Evolutionary conservation across 192 early-diverging fungal species (phyloP).

Genomic region (Chytriomyces sp.): DNA sequence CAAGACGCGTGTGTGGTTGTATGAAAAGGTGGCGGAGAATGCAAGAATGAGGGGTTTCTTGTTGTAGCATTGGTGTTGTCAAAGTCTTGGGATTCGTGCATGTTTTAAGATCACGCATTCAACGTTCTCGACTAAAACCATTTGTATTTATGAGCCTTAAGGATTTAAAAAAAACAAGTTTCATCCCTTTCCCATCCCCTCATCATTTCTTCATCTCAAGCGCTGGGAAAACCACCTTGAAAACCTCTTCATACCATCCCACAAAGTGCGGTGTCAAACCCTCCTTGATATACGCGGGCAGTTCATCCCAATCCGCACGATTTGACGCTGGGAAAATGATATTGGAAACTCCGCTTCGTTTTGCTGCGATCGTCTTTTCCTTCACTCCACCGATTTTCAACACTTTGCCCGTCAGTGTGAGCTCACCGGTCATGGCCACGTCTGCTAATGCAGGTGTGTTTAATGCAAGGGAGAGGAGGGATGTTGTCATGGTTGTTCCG

Average conservation of each 20-base stretch:
- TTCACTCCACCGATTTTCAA: slow-evolving; percentile 97
- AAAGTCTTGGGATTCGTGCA: no score
- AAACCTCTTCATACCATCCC: slow-evolving; percentile 73
- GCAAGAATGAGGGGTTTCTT: no score
- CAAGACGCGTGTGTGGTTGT: not conserved
- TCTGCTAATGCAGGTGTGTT: slow-evolving; percentile 74
- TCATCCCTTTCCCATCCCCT: no score
- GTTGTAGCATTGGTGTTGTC: no score
- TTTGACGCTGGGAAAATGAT: slow-evolving; percentile 95
- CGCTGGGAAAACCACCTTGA: slow-evolving; percentile 46
- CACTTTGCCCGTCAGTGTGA: slow-evolving; percentile 96
- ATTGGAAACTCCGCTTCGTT: slow-evolving; percentile 84
- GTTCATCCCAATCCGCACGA: slow-evolving; percentile 92
- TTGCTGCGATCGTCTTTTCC: slow-evolving; percentile 98
- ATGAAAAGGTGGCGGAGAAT: not conserved
- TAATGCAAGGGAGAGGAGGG: slow-evolving; percentile 90
- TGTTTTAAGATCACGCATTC: no score
- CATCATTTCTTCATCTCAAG: not conserved
- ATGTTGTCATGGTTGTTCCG: slow-evolving; percentile 94
- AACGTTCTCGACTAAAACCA: no score
- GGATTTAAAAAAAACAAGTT: no score
- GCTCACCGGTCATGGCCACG: slow-evolving; percentile 98
- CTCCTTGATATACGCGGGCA: slow-evolving; percentile 90
- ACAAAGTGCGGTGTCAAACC: slow-evolving; percentile 85
- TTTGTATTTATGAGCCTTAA: no score